These are phyloP conservation scores for Globisporangium barbulae DNA, from an alignment of 352 stramenopile species.

Conservation along the genomic window DNA sequence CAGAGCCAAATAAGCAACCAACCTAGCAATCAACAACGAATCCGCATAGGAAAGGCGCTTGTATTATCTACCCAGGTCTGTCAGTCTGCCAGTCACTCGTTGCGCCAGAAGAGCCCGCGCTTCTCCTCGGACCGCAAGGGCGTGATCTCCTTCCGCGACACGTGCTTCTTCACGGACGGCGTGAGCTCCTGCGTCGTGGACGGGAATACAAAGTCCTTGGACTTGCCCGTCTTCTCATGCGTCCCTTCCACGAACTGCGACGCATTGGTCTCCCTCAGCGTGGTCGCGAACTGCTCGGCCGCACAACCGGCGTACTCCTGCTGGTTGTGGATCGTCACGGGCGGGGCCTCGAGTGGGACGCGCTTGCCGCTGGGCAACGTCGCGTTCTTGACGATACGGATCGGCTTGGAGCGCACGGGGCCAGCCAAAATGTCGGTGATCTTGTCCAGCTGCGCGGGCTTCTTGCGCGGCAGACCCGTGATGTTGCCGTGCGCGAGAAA, in stretches of 20 bases:
- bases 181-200: constrained; percentile 51
- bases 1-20: background rate
- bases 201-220: constrained; percentile 62
- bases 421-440: constrained; percentile 66
- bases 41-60: background rate
- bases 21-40: background rate
- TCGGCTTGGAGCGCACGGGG: constrained; percentile 45
- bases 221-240: constrained; percentile 30
- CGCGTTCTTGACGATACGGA: constrained; percentile 80
- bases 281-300: constrained; percentile 47
- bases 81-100: constrained; percentile 22
- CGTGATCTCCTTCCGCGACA: constrained; percentile 44
- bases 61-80: background rate
- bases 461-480: constrained; percentile 50
- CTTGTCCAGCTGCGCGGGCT: constrained; percentile 74
- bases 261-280: constrained; percentile 33
- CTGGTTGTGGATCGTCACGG: constrained; percentile 69
- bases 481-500: constrained; percentile 88
- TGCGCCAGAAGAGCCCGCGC: constrained; percentile 49
- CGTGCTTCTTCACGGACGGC: constrained; percentile 56
- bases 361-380: constrained; percentile 72
- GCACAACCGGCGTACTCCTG: constrained; percentile 56
- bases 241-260: constrained; percentile 33
- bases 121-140: constrained; percentile 35
- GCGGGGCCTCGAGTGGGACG: constrained; percentile 50